Base-by-base conservation (phyloP, 345 rosid species). In the Linum tenue region DNA sequence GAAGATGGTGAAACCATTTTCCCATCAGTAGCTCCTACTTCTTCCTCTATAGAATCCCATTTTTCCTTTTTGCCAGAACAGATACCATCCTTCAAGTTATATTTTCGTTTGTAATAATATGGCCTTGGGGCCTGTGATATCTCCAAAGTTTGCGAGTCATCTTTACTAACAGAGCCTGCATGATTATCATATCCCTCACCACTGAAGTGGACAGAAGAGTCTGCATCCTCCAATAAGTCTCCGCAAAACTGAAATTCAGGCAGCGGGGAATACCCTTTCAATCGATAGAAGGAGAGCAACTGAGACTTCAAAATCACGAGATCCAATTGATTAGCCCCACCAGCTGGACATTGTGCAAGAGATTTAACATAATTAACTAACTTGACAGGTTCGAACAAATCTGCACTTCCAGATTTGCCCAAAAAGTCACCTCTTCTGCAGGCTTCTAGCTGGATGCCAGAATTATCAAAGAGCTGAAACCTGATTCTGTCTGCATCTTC, bases 291-390 rank as follows among this genome's bases (percentile, higher is more conserved):
- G 44, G 86, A 77, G 60, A 73, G 55, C 72, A 87, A 70, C 66
- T 82, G 90, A 64, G 90, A 81, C 73, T 76, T 85, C 48, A 80
- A 82, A 60, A 83, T 75, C 39, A 73, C 76, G 70, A 85, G 85
- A 55, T 85, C 85, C 41, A 85, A 69, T n/a, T 72, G 66, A 61
- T 82, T 79, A 64, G 78, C 86, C 66, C 81, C 85, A 59, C 66
- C 73, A 63, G 65, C 65, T 57, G 88, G 79, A 66, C 59, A 77
- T 63, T 73, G 76, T 1, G 88, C 94, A 64, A 87, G 78, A n/a
- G 70, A 77, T 74, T 73, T 85, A 73, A 83, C 43, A 72, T 77
- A 85, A 39, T 70, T 76, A 11, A 85, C 59, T 57, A 87, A 65
- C 56, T 76, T 85, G 42, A 57, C 68, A 48, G 90, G 85, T 62